phyloP scores from a whole-genome alignment of 495 filamentous ascomycete species.

The Neurospora sp. region DNA sequence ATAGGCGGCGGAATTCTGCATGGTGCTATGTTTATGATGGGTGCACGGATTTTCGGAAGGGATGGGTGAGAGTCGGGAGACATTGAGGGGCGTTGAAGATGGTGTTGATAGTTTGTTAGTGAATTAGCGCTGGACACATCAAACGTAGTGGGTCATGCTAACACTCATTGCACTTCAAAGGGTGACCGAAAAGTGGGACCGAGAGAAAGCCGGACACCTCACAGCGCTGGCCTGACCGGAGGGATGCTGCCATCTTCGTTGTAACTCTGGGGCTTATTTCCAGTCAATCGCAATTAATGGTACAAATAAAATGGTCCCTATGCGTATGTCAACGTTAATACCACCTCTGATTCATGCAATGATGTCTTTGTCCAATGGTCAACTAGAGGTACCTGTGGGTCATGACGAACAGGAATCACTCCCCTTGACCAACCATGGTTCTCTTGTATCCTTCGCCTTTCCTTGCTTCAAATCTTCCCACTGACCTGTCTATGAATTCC shows the following conservation, averaged over 20 bases:
- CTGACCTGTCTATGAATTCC: fast-evolving
- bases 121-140: fast-evolving
- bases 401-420: not conserved
- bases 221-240: no score
- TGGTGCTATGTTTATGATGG: no score
- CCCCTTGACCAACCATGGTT: not conserved
- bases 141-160: not conserved
- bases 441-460: not conserved
- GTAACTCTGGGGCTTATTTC: no score
- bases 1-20: no score
- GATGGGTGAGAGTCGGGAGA: no score
- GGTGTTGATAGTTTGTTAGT: not conserved
- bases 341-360: not conserved
- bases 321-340: fast-evolving
- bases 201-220: no score
- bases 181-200: no score
- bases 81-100: not conserved
- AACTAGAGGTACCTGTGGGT: not conserved
- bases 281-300: no score
- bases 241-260: no score
- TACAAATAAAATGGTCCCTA: no score
- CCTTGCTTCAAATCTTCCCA: no score
- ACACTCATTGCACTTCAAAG: not conserved
- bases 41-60: no score
- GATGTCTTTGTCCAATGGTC: not conserved